These are phyloP conservation scores for Termitomyces sp. DNA, from an alignment of 768 basidiomycete species.

Conservation along the genomic window DNA sequence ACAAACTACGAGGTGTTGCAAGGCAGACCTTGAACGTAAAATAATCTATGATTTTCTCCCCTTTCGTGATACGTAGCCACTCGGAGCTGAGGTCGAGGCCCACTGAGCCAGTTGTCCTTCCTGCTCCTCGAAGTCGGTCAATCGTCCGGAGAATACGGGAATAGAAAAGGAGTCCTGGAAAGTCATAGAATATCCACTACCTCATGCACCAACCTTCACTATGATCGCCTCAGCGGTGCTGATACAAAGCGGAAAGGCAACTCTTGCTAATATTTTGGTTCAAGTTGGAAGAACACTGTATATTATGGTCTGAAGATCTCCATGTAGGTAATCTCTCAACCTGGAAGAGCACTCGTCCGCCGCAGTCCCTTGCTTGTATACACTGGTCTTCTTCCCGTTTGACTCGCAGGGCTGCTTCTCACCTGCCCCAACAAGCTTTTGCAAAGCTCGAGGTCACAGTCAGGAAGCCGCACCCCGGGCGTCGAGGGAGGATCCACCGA, in stretches of 20 bases:
- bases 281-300: neutral
- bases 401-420: conserved; percentile 5
- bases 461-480: conserved; percentile 7
- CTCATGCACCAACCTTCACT: neutral
- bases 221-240: neutral
- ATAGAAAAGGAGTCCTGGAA: neutral
- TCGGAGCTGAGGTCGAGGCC: neutral
- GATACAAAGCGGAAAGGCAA: neutral
- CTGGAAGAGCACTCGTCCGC: neutral
- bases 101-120: neutral
- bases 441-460: conserved; percentile 2
- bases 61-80: neutral
- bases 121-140: neutral
- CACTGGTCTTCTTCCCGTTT: conserved; percentile 4
- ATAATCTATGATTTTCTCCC: neutral
- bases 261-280: neutral
- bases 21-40: neutral
- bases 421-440: conserved; percentile 2
- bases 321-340: neutral
- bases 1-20: neutral
- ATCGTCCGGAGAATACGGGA: neutral
- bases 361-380: neutral
- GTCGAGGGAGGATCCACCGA: conserved; percentile 16
- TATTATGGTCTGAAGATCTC: neutral
- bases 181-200: neutral